Percentiles rank a stretch among this genome's conserved stretches.
Conservation (phyloP, 352 stramenopile genomes). For the Phytophthora litchii region DNA sequence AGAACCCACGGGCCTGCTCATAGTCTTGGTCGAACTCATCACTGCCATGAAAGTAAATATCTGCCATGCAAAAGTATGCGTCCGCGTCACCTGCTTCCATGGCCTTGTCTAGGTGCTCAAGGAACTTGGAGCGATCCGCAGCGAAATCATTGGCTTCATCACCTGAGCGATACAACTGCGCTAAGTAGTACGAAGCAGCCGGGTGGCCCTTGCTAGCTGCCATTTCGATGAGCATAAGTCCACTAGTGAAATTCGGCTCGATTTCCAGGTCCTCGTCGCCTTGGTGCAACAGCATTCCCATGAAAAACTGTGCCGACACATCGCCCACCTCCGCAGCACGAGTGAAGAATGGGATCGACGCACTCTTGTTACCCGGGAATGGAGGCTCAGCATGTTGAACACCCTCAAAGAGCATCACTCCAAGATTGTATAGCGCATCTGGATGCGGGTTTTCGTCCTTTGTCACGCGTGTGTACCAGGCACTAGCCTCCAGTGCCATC, state of each 20-base stretch:
- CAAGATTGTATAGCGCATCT: conserved; percentile 87
- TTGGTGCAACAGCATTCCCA: conserved; percentile 82
- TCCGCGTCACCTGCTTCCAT: conserved; percentile 69
- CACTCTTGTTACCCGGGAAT: conserved; percentile 57
- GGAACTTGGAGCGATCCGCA: conserved; percentile 60
- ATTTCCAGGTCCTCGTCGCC: conserved; percentile 77
- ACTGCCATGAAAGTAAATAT: conserved; percentile 87
- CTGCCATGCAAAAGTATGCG: conserved; percentile 84
- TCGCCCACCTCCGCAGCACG: conserved; percentile 79
- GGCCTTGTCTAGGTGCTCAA: conserved; percentile 67
- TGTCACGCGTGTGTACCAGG: conserved; percentile 77
- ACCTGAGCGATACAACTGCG: conserved; percentile 88
- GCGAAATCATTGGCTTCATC: conserved; percentile 55
- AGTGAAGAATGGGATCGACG: conserved; percentile 80
- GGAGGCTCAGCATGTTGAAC: conserved; percentile 75
- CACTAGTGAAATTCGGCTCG: conserved; percentile 62
- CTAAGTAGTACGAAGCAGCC: conserved; percentile 81
- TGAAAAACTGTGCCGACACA: conserved; percentile 84
- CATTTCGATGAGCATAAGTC: conserved; percentile 79
- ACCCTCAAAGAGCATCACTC: conserved; percentile 77
- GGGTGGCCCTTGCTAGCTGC: conserved; percentile 72
- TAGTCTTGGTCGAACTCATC: conserved; percentile 76
- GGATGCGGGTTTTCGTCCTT: conserved; percentile 64
- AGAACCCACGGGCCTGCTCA: conserved; percentile 74
- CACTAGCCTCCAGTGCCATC: conserved; percentile 65